Conservation (phyloP, 129 eudicot species). For the Flaveria ramosissima region DNA sequence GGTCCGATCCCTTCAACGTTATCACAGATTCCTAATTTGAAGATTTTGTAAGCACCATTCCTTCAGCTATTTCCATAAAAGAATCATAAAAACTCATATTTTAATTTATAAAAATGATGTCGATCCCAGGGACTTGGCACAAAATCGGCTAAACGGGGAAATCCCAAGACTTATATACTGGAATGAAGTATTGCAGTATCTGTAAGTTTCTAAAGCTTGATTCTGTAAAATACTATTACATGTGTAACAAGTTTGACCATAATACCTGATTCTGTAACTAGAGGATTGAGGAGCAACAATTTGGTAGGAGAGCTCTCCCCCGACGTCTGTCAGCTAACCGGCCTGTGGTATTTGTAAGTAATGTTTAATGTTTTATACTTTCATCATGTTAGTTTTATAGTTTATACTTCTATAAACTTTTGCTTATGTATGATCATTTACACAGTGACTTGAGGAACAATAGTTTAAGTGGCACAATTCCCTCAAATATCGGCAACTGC, state of each 20-base stretch:
- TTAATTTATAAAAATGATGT: not conserved
- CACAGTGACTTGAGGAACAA: slow-evolving; percentile 93
- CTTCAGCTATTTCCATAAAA: not conserved
- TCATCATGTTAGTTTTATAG: not conserved
- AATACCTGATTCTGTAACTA: slow-evolving; percentile 12
- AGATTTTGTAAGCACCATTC: slow-evolving; percentile 60
- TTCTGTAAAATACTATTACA: not conserved
- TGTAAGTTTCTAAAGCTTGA: slow-evolving; percentile 53
- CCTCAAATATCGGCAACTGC: slow-evolving; percentile 84
- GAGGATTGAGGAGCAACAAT: slow-evolving; percentile 90
- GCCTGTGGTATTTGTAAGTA: slow-evolving; percentile 99
- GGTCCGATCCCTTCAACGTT: slow-evolving; percentile 98
- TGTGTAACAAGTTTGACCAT: not conserved
- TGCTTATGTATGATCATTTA: not conserved
- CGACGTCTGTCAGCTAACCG: slow-evolving; percentile 93
- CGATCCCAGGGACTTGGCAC: slow-evolving; percentile 79
- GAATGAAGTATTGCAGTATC: slow-evolving; percentile 94
- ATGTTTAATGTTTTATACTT: slow-evolving; percentile 10
- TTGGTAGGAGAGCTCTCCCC: slow-evolving; percentile 78
- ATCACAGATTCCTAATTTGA: slow-evolving; percentile 92
- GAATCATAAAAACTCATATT: not conserved
- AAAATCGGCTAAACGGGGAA: slow-evolving; percentile 83
- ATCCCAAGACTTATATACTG: slow-evolving; percentile 94
- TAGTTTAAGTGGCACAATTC: slow-evolving; percentile 88
- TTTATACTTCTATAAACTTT: not conserved